phyloP scores from a whole-genome alignment of 805 yeast species.

The Candida fluviatilis region DNA sequence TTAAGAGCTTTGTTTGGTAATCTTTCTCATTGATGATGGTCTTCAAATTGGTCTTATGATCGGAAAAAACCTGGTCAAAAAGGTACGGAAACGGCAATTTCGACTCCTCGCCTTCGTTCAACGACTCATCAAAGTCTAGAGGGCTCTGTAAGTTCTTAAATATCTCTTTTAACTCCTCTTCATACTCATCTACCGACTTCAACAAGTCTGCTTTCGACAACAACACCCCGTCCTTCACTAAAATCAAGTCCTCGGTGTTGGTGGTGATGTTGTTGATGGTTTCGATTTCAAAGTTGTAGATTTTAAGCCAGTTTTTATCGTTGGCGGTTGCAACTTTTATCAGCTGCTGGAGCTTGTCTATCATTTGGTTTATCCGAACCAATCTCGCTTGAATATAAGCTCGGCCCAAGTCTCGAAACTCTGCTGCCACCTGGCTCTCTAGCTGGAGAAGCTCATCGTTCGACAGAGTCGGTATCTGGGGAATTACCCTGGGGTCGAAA shows the following conservation, averaged over 20 bases:
- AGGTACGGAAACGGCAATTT: conserved; percentile 11
- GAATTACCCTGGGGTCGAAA: conserved; percentile 4
- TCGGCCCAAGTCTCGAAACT: conserved; percentile 21
- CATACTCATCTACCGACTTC: conserved; percentile 21
- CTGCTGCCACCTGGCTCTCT: conserved; percentile 17
- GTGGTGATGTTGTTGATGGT: conserved; percentile 28
- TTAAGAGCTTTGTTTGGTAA: conserved; percentile 24
- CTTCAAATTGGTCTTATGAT: conserved; percentile 19
- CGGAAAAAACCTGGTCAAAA: conserved; percentile 8
- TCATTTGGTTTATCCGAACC: conserved; percentile 23
- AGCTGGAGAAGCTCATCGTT: conserved; percentile 20
- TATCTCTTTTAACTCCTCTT: conserved; percentile 27
- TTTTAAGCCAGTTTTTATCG: conserved; percentile 30
- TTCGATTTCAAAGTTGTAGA: conserved; percentile 30
- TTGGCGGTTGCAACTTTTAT: conserved; percentile 22
- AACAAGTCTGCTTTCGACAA: conserved; percentile 14
- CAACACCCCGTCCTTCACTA: conserved; percentile 11
- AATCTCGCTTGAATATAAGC: conserved; percentile 25
- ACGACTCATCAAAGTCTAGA: conserved; percentile 25
- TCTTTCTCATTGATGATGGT: conserved; percentile 24
- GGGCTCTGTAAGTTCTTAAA: conserved; percentile 31
- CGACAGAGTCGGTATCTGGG: conserved; percentile 16
- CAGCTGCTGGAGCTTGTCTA: conserved; percentile 19
- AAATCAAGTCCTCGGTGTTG: conserved; percentile 27
- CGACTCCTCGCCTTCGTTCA: conserved; percentile 7